These are phyloP conservation scores for Auriscalpium microsporum DNA, from an alignment of 768 basidiomycete genomes.

Conservation along the genomic window DNA sequence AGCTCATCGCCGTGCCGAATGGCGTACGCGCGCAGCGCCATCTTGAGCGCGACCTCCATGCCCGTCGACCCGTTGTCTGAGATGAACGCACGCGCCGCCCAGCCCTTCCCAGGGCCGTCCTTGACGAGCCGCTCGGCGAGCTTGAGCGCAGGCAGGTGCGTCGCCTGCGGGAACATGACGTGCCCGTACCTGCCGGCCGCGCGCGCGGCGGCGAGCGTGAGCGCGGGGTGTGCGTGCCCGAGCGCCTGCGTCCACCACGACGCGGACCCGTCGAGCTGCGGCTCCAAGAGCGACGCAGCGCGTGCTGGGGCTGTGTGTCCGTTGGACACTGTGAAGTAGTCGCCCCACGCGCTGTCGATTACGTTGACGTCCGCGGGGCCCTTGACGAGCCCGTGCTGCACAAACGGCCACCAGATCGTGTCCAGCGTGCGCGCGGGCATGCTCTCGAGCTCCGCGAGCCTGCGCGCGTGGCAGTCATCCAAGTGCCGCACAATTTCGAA, in stretches of 20 bases:
- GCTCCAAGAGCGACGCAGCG: slow-evolving; percentile 35
- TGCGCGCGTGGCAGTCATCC: slow-evolving; percentile 50
- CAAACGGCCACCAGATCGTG: slow-evolving; percentile 95
- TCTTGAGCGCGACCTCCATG: slow-evolving; percentile 96
- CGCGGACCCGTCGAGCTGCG: slow-evolving; percentile 84
- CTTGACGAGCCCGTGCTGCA: slow-evolving; percentile 74
- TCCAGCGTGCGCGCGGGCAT: slow-evolving; percentile 75
- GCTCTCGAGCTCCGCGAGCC: slow-evolving; percentile 65
- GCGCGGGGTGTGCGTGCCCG: slow-evolving; percentile 69
- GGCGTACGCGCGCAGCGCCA: slow-evolving; percentile 76
- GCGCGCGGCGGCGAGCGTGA: slow-evolving; percentile 79
- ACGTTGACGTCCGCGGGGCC: slow-evolving; percentile 71
- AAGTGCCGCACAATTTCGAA: slow-evolving; percentile 47
- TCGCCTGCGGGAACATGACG: slow-evolving; percentile 90
- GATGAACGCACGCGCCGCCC: slow-evolving; percentile 89
- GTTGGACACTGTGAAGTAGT: slow-evolving; percentile 74
- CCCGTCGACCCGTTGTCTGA: slow-evolving; percentile 94
- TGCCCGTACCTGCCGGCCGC: slow-evolving; percentile 94
- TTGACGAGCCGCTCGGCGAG: slow-evolving; percentile 73
- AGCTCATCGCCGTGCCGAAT: slow-evolving; percentile 29
- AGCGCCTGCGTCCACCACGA: slow-evolving; percentile 98
- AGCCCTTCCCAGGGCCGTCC: slow-evolving; percentile 75
- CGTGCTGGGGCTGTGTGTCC: slow-evolving; percentile 18
- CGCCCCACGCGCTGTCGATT: slow-evolving; percentile 83
- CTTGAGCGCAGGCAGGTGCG: slow-evolving; percentile 75